Evolutionary conservation across 805 yeast species (phyloP).

Genomic region (Saccharomycopsis schoenii): DNA sequence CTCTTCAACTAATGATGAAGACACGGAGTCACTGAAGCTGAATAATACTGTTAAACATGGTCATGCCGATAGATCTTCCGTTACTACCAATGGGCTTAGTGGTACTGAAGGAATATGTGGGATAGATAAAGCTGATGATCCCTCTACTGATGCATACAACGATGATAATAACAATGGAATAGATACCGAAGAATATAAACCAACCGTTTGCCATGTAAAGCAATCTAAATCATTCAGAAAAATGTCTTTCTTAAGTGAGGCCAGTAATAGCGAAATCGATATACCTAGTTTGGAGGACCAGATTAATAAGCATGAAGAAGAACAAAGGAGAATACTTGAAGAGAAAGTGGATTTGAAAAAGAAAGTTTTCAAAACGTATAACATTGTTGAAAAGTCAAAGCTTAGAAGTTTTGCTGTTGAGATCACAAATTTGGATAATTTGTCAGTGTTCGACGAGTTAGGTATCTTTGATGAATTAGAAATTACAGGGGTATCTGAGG

Average conservation of each 20-base stretch:
- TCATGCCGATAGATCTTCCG: background rate
- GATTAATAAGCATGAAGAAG: background rate
- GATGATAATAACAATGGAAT: background rate
- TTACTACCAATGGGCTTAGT: background rate
- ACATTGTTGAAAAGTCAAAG: background rate
- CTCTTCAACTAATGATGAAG: background rate
- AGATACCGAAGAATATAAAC: background rate
- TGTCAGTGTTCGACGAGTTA: background rate
- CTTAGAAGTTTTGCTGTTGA: background rate
- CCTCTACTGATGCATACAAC: background rate
- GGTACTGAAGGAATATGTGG: background rate
- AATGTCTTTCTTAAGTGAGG: background rate
- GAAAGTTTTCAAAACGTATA: background rate
- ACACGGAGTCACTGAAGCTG: background rate
- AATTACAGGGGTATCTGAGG: background rate
- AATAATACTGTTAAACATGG: background rate
- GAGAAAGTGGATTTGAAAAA: background rate
- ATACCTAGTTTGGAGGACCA: background rate
- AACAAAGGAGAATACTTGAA: background rate
- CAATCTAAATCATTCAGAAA: background rate
- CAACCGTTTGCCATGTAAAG: background rate
- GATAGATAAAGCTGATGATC: background rate
- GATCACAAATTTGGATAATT: background rate
- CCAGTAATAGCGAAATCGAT: background rate
- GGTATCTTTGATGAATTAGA: background rate